phyloP scores from a whole-genome alignment of 176 grass and related monocot genomes.

The Rhynchospora pubera region DNA sequence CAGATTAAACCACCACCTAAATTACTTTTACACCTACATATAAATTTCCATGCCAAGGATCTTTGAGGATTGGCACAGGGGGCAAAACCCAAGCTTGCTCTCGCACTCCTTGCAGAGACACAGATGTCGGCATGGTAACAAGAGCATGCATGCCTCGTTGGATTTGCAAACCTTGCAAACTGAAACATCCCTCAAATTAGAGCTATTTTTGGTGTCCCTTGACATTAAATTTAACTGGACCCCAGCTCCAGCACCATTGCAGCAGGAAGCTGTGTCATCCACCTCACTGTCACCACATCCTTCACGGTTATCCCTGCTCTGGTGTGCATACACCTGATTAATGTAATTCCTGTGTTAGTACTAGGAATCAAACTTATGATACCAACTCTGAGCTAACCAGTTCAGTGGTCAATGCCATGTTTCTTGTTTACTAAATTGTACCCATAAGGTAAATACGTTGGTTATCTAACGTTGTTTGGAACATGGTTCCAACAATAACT shows the following conservation, averaged over 20 bases:
- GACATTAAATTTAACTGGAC: constrained; percentile 42
- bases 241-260: constrained; percentile 52
- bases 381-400: neutral
- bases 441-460: neutral
- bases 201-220: constrained; percentile 45
- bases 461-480: neutral
- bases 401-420: neutral
- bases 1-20: neutral
- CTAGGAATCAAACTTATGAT: neutral
- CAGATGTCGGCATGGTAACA: constrained; percentile 92
- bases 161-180: constrained; percentile 77
- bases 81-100: constrained; percentile 89
- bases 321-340: constrained; percentile 81
- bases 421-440: no score
- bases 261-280: constrained; percentile 86
- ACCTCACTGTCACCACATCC: constrained; percentile 97
- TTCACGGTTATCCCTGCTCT: constrained; percentile 90
- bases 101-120: constrained; percentile 96
- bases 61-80: constrained; percentile 84
- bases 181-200: constrained; percentile 31
- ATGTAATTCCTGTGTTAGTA: constrained; percentile 17
- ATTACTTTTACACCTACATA: constrained; percentile 38
- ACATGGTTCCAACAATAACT: neutral
- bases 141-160: constrained; percentile 80
- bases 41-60: constrained; percentile 99